These are phyloP conservation scores for Bassia scoparia DNA, from an alignment of 148 eudicot species.

Conservation along the genomic window DNA sequence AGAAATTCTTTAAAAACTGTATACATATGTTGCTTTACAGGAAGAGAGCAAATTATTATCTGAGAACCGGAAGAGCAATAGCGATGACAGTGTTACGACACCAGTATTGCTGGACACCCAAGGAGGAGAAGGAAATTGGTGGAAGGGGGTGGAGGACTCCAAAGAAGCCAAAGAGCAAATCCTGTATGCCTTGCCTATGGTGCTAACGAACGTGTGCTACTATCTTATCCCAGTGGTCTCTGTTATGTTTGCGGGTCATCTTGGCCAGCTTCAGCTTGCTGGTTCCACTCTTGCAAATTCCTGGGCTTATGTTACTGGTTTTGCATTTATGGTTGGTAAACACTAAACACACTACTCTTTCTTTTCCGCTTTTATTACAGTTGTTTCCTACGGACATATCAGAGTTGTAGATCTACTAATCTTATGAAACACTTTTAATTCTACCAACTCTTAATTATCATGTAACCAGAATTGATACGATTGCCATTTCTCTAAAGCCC, in stretches of 20 bases:
- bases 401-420: too few relatives aligned
- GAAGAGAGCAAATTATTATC: too few relatives aligned
- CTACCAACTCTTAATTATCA: too few relatives aligned
- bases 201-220: conserved; percentile 53
- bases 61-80: not conserved
- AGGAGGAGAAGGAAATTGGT: not conserved
- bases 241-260: conserved; percentile 87
- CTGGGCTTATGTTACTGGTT: conserved; percentile 76
- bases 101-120: not conserved
- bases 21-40: too few relatives aligned
- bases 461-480: too few relatives aligned
- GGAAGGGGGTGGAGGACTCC: conserved; percentile 38
- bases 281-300: conserved; percentile 79
- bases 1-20: too few relatives aligned
- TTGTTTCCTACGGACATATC: too few relatives aligned
- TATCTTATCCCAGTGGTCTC: conserved; percentile 54
- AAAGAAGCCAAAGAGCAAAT: conserved; percentile 60
- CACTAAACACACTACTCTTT: too few relatives aligned
- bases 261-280: conserved; percentile 71
- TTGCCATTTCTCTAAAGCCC: too few relatives aligned
- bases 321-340: conserved; percentile 66
- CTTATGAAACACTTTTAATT: too few relatives aligned
- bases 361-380: too few relatives aligned
- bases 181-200: conserved; percentile 58
- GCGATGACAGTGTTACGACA: not conserved